A percentile compares a stretch with the other conserved stretches of the same genome.
phyloP scores from a whole-genome alignment of 83 land plant genomes.

The Thuja plicata region DNA sequence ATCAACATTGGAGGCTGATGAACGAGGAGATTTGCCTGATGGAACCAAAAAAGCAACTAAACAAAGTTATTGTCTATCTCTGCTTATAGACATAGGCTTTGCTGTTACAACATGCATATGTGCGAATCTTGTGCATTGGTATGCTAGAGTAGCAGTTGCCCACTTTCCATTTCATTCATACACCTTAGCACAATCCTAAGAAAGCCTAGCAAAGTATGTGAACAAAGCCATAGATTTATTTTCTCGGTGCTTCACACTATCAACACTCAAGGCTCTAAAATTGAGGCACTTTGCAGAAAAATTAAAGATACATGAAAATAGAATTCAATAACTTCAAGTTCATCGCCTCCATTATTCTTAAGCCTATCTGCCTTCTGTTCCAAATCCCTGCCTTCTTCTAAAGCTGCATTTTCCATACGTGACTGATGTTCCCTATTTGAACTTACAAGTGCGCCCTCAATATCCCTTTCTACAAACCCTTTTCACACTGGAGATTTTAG shows the following conservation, averaged over 20 bases:
- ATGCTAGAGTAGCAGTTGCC: conserved; percentile 86
- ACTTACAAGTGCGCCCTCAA: conserved; percentile 30
- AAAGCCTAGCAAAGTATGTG: conserved; percentile 74
- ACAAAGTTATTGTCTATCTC: conserved; percentile 71
- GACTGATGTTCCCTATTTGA: too few relatives aligned
- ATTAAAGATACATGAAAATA: conserved; percentile 87
- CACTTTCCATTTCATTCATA: conserved; percentile 25
- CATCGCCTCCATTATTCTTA: background rate
- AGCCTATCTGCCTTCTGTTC: conserved; percentile 84
- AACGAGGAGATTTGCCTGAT: conserved; percentile 92
- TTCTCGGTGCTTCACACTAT: conserved; percentile 45
- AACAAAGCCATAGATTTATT: conserved; percentile 48
- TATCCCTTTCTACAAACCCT: conserved; percentile 26
- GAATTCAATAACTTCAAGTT: conserved; percentile 49
- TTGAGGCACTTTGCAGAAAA: conserved; percentile 82
- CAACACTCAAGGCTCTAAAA: conserved; percentile 60
- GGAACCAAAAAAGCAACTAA: conserved; percentile 41
- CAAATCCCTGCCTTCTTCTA: conserved; percentile 77
- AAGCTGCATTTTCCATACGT: conserved; percentile 29
- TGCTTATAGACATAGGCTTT: conserved; percentile 40
- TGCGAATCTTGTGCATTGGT: conserved; percentile 83
- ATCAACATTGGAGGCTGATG: conserved; percentile 90
- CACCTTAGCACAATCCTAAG: conserved; percentile 40
- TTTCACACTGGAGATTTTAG: conserved; percentile 37
- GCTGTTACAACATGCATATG: conserved; percentile 69